Evolutionary conservation across 208 protist species (phyloP), one percentile per base, ranked within the genome.

Genomic region (Sergeia podlipaevii): DNA sequence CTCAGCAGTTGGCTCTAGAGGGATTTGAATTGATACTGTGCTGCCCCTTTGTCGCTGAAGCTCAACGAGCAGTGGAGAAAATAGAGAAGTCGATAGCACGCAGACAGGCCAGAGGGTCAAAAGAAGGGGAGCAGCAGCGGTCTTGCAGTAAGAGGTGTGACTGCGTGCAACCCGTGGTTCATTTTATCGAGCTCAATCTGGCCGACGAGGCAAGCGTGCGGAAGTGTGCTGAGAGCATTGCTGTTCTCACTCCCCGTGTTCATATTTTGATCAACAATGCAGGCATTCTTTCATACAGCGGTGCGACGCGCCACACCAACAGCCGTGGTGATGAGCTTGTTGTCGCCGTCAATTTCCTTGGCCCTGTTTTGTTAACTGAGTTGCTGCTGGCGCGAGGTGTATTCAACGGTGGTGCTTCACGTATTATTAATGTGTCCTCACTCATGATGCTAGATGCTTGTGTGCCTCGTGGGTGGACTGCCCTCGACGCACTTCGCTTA

Each of bases 251-350:
- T 3, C 48, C 65, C n/a, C 69, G 67, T 50, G 65, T 77, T 44
- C 61, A 82, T 24, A 8, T 82, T n/a, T 65, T 82, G 28, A 74
- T 81, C 56, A 82, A 82, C 57, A 82, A 77, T 43, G 70, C 74
- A 6, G 70, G 69, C 13, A 65, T 82, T 36, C 51, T 72, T 37
- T 27, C 54, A 21, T 61, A 51, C 23, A 60, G 45, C 37, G 8
- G 23, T 0, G 34, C 37, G 6, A 15, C 15, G 18, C 50, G 61
- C 32, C 51, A 39, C 21, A 41, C 65, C 15, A 80, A 80, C 59
- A 49, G 37, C 21, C 56, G 50, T 3, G 74, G 70, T 3, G 70
- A 77, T 45, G 74, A 82, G 42, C 65, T 73, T 50, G 58, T 77
- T 11, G 50, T 82, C n/a, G 67, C 65, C n/a, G 65, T 82, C 41